Conservation (phyloP, 208 protist genomes). For the Trypanosoma scelopori region DNA sequence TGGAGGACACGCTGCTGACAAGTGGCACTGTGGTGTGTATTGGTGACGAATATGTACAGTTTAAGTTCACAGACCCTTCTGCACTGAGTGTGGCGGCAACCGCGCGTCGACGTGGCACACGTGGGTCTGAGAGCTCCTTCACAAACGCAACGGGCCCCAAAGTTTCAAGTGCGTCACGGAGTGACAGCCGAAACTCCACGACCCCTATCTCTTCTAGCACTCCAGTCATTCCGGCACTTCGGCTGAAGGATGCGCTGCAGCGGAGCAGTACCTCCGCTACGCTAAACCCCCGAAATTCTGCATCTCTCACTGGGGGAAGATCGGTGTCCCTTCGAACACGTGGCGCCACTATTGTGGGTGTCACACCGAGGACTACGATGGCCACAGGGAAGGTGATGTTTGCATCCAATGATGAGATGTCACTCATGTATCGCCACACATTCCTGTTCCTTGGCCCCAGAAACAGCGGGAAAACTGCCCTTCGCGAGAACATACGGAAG, state of each 20-base stretch:
- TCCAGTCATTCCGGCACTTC: slow-evolving; percentile 21
- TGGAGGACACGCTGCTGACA: slow-evolving; percentile 28
- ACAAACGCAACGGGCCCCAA: background rate
- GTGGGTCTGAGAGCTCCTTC: slow-evolving; percentile 1
- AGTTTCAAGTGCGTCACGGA: background rate
- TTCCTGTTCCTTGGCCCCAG: slow-evolving; percentile 63
- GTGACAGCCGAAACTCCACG: background rate
- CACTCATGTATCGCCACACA: slow-evolving; percentile 65
- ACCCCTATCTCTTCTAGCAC: too few relatives aligned
- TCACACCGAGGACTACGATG: slow-evolving; percentile 10
- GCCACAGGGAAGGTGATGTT: slow-evolving; percentile 6
- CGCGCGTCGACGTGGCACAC: slow-evolving; percentile 11
- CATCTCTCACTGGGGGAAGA: background rate
- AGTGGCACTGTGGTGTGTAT: slow-evolving; percentile 68
- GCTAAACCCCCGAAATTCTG: slow-evolving; percentile 1
- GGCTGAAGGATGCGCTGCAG: slow-evolving; percentile 25
- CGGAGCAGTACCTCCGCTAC: background rate
- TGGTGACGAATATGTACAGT: slow-evolving; percentile 45
- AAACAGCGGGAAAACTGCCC: slow-evolving; percentile 55
- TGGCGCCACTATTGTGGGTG: background rate
- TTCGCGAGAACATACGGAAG: slow-evolving; percentile 55
- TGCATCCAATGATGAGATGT: slow-evolving; percentile 18
- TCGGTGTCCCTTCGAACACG: background rate
- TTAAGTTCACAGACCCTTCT: slow-evolving; percentile 70
- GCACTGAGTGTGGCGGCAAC: slow-evolving; percentile 10